Evolutionary conservation across 2,329 filamentous ascomycete species (phyloP).

Genomic region (Emmonsiellopsis sp.): DNA sequence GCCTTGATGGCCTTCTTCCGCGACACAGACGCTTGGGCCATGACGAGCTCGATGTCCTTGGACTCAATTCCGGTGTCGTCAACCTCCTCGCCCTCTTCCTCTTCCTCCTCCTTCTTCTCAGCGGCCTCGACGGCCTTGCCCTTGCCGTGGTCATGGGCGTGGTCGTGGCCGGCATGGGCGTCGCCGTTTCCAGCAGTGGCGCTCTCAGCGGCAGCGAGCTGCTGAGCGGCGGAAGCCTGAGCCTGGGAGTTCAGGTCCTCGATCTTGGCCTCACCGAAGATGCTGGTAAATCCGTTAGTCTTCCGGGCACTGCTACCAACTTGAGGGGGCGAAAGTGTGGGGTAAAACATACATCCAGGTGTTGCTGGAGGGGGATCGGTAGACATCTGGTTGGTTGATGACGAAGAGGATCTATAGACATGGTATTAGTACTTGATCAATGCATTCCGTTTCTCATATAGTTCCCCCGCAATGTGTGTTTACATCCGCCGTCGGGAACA

Average conservation of each 20-base stretch:
- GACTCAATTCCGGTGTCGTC: constrained; percentile 91
- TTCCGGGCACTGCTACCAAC: neutral
- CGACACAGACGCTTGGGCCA: constrained; percentile 93
- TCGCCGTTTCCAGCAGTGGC: constrained; percentile 45
- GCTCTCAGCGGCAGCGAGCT: constrained; percentile 71
- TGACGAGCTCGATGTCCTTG: constrained; percentile 99
- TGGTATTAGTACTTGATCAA: neutral
- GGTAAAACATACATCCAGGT: constrained; percentile 81
- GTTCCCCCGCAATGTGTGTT: too few relatives aligned
- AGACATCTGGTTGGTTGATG: constrained; percentile 99
- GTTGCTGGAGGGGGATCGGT: constrained; percentile 98
- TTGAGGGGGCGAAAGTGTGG: constrained; percentile 16
- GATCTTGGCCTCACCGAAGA: constrained; percentile 99
- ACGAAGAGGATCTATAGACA: constrained; percentile 82
- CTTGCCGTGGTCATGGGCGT: constrained; percentile 54
- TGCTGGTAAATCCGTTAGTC: constrained; percentile 45
- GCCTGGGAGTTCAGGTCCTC: constrained; percentile 98
- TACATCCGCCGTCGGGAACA: neutral
- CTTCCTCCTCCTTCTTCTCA: constrained; percentile 68
- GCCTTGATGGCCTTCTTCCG: constrained; percentile 99
- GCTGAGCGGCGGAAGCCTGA: constrained; percentile 89
- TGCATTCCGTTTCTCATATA: neutral
- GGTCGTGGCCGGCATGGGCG: constrained; percentile 53
- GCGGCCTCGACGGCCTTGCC: constrained; percentile 48
- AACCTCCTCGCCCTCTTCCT: constrained; percentile 92